Base-by-base conservation (phyloP, 2,329 filamentous ascomycete genomes). In the Clarireedia sp. region DNA sequence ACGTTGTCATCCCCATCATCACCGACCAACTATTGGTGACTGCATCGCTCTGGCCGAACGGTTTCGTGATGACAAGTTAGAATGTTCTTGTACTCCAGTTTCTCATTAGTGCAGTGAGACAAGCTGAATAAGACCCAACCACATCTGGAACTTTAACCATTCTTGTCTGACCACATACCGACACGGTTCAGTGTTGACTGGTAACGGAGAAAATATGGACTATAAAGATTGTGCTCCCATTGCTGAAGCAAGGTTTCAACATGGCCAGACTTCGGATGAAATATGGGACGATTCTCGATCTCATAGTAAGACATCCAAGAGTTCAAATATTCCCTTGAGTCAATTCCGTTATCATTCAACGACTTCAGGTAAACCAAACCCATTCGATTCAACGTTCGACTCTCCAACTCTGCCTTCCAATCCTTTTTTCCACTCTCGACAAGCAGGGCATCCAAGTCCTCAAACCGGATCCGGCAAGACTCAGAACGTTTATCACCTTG, bases 141-240 rank as follows among this genome's bases (percentile, higher is more conserved):
- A 19, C 19, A 23, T 54, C 19, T 41, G 24, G 45, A 49, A 24
- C n/a, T 36, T 24, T 24, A 33, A 17, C n/a, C 17, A 33, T 26
- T 17, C 19, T 33, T 33, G 29, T 36, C 41, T 14, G 40, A 24
- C 47, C 43, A 41, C 45, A 48, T 38, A 24, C 16, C n/a, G 26
- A 14, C 19, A 36, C 23, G 7, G 17, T 36, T 17, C 8, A 33
- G 12, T 48, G 14, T 33, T 21, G 6, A 23, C 21, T 19, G 26
- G 23, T 43, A 44, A 23, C 23, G 52, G 37, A 19, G 24, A 16
- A 54, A 54, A 54, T 50, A 54, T 49, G 37, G 21, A 24, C 45
- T 50, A 54, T 54, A 54, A 54, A 54, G 37, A 23, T 48, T 54
- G 45, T 54, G 37, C 37, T 33, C 52, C 52, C 52, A 41, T 33